Base-by-base conservation (phyloP, 345 rosid species). In the Rhodamnia rubescens region DNA sequence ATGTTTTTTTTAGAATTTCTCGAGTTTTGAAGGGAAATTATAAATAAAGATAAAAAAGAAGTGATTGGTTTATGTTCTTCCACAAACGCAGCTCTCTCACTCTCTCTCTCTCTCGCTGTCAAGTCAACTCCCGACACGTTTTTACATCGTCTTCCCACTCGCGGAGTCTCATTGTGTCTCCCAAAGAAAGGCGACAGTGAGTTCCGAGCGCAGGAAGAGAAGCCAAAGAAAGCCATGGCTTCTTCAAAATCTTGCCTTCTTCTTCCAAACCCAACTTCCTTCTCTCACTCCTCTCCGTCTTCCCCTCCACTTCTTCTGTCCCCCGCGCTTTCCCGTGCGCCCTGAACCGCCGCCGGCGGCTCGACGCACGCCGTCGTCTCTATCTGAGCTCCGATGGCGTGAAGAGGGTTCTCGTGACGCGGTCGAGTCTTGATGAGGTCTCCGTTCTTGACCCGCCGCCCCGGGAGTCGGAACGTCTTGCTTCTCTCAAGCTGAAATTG, bases 381-480 rank as follows among this genome's bases (percentile, higher is more conserved):
- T 69, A 47, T 69, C 80, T 18, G 47, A 1, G 7, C 2, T 36
- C 24, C 26, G 80, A 32, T 40, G 80, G 6, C 12, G 80, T 2
- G 80, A 26, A 21, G 85, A 49, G 54, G 32, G 64, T 21, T n/a
- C 84, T 84, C n/a, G 83, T 51, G 52, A 74, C 56, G 84, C 52
- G 69, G 87, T 83, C n/a, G 85, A 84, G 44, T 64, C 85, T 21
- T 55, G 55, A 32, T 87, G 89, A 82, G 87, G 91, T 85, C 83
- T 82, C 59, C 61, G 87, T 55, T 54, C 24, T 84, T 49, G 80
- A 69, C 47, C 80, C 14, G 20, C 80, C 80, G 80, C 80, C 80
- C 47, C 5, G 13, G 9, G 47, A 69, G 47, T 18, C 47, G 80
- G 80, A 36, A 1, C 26, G 11, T 36, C 13, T 27, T 3, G 53